Percentiles rank a stretch among this genome's conserved stretches.
phyloP scores from a whole-genome alignment of 495 filamentous ascomycete genomes.

The Aspergillus campestris region DNA sequence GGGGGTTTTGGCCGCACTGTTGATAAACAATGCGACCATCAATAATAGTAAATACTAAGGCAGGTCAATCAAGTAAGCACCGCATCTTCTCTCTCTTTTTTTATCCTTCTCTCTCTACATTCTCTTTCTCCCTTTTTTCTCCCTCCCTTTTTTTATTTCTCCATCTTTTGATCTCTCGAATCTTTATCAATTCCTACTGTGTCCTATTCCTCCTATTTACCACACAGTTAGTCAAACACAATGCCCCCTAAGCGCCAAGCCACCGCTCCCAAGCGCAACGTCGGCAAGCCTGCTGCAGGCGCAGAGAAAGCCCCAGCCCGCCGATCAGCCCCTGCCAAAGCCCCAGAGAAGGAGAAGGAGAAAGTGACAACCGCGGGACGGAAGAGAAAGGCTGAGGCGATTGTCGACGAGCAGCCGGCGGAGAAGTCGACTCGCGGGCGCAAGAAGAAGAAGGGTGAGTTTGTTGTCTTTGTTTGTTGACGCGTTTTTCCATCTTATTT shows the following conservation, averaged over 20 bases:
- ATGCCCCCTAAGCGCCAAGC: conserved; percentile 3
- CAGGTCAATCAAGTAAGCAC: no score
- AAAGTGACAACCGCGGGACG: neutral
- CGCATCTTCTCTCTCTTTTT: no score
- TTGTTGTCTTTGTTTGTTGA: neutral
- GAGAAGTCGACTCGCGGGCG: neutral
- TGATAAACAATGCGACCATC: no score
- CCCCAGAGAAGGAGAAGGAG: neutral
- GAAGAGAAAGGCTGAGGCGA: conserved; percentile 1
- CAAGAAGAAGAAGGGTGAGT: conserved; percentile 4
- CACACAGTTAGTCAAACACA: neutral
- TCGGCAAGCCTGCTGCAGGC: no score
- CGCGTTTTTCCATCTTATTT: neutral
- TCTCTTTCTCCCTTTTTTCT: no score
- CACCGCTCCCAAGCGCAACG: neutral
- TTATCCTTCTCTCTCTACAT: no score
- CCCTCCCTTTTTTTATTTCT: neutral
- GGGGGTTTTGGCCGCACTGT: no score
- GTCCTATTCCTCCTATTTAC: neutral
- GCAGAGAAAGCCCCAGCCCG: no score
- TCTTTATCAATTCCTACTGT: neutral
- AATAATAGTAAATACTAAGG: no score
- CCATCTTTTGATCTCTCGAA: neutral
- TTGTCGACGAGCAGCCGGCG: neutral
- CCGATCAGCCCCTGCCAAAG: neutral